Percentiles rank a stretch among this genome's conserved stretches.
Evolutionary conservation across 2,329 filamentous ascomycete species (phyloP).

Genomic region (Diplodia sapinea): DNA sequence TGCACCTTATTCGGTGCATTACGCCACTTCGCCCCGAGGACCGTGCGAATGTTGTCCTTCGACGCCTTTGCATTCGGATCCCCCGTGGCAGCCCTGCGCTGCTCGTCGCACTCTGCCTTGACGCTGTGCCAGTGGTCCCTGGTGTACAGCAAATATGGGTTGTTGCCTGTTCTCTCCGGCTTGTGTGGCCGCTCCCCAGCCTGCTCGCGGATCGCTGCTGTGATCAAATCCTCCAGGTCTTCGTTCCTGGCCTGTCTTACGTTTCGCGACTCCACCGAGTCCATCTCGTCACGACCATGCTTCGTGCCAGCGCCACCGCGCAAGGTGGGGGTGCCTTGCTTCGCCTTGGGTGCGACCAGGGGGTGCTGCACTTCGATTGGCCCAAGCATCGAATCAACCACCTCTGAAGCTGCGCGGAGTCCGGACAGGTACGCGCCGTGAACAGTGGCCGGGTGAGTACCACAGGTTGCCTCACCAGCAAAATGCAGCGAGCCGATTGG

Average conservation of each 20-base stretch:
- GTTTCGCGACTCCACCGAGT: constrained; percentile 31
- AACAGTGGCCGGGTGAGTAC: constrained; percentile 93
- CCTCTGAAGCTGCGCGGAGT: constrained; percentile 83
- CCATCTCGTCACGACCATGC: constrained; percentile 33
- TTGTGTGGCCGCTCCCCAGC: constrained; percentile 78
- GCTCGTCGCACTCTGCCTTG: constrained; percentile 70
- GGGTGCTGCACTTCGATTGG: constrained; percentile 76
- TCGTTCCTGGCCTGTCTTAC: constrained; percentile 42
- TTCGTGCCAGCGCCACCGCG: constrained; percentile 22
- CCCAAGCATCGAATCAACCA: constrained; percentile 80
- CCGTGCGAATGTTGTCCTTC: constrained; percentile 77
- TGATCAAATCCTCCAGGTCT: constrained; percentile 64
- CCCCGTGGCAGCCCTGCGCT: constrained; percentile 67
- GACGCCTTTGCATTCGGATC: constrained; percentile 71
- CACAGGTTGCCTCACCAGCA: constrained; percentile 94
- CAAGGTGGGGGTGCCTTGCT: constrained; percentile 34
- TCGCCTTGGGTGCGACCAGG: constrained; percentile 69
- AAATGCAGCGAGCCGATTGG: constrained; percentile 89
- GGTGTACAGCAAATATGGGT: constrained; percentile 89
- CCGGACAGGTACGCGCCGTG: constrained; percentile 96
- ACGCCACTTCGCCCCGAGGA: constrained; percentile 91
- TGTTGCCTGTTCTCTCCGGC: constrained; percentile 75
- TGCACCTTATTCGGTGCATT: constrained; percentile 72
- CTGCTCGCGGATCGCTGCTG: constrained; percentile 60
- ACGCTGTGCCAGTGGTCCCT: constrained; percentile 71